Evolutionary conservation across 176 grass and related monocot genomes (phyloP).

Genomic region (Musa beccarii): DNA sequence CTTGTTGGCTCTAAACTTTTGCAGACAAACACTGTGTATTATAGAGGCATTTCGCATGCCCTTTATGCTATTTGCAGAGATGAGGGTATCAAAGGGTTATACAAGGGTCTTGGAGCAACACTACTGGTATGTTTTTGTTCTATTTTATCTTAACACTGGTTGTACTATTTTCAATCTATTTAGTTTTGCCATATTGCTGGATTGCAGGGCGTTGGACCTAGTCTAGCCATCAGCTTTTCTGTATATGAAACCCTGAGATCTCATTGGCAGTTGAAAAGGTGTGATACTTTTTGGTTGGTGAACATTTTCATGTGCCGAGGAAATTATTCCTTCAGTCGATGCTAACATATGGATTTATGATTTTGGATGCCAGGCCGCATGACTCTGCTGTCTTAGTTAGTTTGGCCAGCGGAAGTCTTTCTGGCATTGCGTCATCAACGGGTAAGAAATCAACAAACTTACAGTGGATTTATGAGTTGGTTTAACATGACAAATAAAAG

Average conservation of each 20-base stretch:
- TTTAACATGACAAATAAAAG: not conserved
- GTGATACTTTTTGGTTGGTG: constrained; percentile 34
- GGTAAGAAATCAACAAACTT: constrained; percentile 33
- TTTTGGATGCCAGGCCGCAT: constrained; percentile 44
- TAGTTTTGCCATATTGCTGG: constrained; percentile 10
- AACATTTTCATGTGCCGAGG: constrained; percentile 1
- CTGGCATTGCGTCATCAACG: constrained; percentile 84
- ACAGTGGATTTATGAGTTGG: not conserved
- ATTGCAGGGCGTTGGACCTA: constrained; percentile 85
- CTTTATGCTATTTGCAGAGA: constrained; percentile 81
- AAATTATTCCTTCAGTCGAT: not conserved
- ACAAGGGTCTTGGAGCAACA: constrained; percentile 94
- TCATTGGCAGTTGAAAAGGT: constrained; percentile 76
- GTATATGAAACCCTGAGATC: constrained; percentile 88
- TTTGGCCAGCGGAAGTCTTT: constrained; percentile 89
- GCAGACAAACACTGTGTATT: constrained; percentile 82
- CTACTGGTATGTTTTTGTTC: constrained; percentile 41
- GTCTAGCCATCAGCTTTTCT: constrained; percentile 89
- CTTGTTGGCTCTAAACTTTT: constrained; percentile 22
- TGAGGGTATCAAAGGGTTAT: constrained; percentile 73
- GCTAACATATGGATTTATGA: constrained; percentile 14
- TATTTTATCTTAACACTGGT: not conserved
- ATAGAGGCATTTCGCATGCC: constrained; percentile 91
- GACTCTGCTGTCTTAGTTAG: constrained; percentile 68
- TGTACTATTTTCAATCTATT: not conserved